A percentile compares a stretch with the other conserved stretches of the same genome.
Evolutionary conservation across 768 basidiomycete genomes (phyloP).

Genomic region (Sarcomyxa edulis): DNA sequence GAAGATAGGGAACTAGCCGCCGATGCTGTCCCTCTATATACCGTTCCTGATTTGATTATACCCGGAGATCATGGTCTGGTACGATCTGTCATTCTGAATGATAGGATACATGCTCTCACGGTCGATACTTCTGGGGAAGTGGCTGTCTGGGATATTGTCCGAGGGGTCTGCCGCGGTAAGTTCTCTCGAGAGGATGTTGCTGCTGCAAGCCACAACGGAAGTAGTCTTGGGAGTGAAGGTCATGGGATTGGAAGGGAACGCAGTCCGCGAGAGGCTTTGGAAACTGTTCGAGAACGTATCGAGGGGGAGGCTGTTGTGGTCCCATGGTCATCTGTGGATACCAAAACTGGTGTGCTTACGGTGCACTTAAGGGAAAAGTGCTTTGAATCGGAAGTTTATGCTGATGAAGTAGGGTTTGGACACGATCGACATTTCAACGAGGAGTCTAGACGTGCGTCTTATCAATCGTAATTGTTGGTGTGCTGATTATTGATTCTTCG

Average conservation of each 20-base stretch:
- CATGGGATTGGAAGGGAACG: conserved; percentile 36
- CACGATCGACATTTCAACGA: conserved; percentile 60
- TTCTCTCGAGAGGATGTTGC: conserved; percentile 65
- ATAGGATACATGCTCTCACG: conserved; percentile 85
- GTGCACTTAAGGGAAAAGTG: conserved; percentile 84
- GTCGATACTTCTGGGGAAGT: conserved; percentile 87
- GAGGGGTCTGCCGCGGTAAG: conserved; percentile 68
- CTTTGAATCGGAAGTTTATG: conserved; percentile 94
- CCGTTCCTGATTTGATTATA: conserved; percentile 65
- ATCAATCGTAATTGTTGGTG: conserved; percentile 2
- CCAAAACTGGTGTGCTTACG: conserved; percentile 82
- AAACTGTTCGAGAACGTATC: conserved; percentile 84
- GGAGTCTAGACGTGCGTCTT: conserved; percentile 71
- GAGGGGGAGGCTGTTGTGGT: conserved; percentile 89
- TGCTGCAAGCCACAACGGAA: conserved; percentile 44
- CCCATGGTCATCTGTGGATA: conserved; percentile 86
- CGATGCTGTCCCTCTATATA: conserved; percentile 58
- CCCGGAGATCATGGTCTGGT: conserved; percentile 78
- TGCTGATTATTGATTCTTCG: conserved; percentile 6
- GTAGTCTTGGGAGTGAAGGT: conserved; percentile 33
- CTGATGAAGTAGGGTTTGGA: conserved; percentile 80
- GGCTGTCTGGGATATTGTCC: conserved; percentile 89
- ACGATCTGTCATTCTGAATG: conserved; percentile 77
- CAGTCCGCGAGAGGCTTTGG: conserved; percentile 80
- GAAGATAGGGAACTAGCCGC: conserved; percentile 77